phyloP scores from a whole-genome alignment of 2,329 filamentous ascomycete genomes.

The Diplocarpon mali region DNA sequence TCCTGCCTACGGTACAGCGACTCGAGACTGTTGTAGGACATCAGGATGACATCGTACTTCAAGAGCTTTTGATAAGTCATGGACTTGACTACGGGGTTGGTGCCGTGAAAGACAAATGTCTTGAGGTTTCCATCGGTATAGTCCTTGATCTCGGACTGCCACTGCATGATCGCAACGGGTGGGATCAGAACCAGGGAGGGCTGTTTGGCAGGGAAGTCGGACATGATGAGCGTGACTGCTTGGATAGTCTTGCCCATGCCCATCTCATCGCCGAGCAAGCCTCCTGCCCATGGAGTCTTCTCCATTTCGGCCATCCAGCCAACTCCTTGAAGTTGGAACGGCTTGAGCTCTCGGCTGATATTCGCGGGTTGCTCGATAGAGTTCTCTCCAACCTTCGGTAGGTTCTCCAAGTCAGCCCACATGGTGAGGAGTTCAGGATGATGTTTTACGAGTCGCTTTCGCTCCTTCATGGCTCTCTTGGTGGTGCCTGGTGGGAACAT shows the following conservation, averaged over 20 bases:
- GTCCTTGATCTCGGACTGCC: slow-evolving; percentile 69
- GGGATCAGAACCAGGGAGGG: slow-evolving; percentile 85
- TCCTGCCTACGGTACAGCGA: slow-evolving; percentile 87
- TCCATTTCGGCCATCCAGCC: slow-evolving; percentile 95
- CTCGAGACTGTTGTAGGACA: slow-evolving; percentile 88
- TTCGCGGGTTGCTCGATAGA: slow-evolving; percentile 60
- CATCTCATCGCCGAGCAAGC: slow-evolving; percentile 94
- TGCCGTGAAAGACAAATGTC: slow-evolving; percentile 82
- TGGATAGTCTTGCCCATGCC: slow-evolving; percentile 98
- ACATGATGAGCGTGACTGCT: slow-evolving; percentile 96
- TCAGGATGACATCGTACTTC: slow-evolving; percentile 87
- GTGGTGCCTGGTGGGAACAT: too few species aligned
- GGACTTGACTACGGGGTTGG: slow-evolving; percentile 71
- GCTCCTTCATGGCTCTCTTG: slow-evolving; percentile 18
- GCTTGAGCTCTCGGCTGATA: slow-evolving; percentile 78
- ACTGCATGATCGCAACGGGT: slow-evolving; percentile 91
- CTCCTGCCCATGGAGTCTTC: slow-evolving; percentile 72
- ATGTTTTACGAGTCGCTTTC: slow-evolving; percentile 57
- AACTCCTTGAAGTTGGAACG: slow-evolving; percentile 86
- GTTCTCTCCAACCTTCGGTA: slow-evolving; percentile 52
- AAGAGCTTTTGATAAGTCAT: slow-evolving; percentile 65
- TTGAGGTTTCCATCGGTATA: slow-evolving; percentile 85
- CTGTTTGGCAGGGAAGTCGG: slow-evolving; percentile 74
- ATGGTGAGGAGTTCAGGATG: slow-evolving; percentile 75
- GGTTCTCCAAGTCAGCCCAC: slow-evolving; percentile 67